phyloP scores from a whole-genome alignment of 2,329 filamentous ascomycete species.

The Phialophora verrucosa region DNA sequence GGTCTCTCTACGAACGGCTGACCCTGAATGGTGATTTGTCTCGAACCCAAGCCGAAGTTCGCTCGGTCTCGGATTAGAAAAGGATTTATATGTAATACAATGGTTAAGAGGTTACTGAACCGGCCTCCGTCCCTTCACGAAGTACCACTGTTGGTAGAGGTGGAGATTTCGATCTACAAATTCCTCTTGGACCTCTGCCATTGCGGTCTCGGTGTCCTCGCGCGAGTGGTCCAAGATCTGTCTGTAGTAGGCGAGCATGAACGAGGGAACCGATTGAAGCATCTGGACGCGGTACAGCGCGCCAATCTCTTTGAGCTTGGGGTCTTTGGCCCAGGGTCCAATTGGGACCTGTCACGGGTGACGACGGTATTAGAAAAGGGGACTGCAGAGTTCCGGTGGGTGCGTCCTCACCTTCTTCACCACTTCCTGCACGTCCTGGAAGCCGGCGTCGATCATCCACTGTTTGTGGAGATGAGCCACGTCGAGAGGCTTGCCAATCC shows the following conservation, averaged over 20 bases:
- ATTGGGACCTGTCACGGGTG: constrained; percentile 2
- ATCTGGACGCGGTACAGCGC: constrained; percentile 9
- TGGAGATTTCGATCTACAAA: constrained; percentile 6
- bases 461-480: constrained; percentile 23
- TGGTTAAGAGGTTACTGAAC: not conserved
- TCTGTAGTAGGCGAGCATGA: constrained; percentile 17
- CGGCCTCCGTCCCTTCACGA: constrained; percentile 10
- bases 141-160: constrained; percentile 14
- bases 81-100: too few species aligned
- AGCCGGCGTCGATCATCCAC: constrained; percentile 38
- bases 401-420: constrained; percentile 10
- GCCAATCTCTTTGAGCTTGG: constrained; percentile 8
- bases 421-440: constrained; percentile 36
- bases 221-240: constrained; percentile 2
- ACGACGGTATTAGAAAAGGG: not conserved
- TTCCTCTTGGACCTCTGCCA: constrained; percentile 13
- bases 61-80: too few species aligned
- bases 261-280: constrained; percentile 11
- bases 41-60: too few species aligned
- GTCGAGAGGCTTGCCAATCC: constrained; percentile 16
- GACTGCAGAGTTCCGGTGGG: too few species aligned
- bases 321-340: constrained; percentile 9
- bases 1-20: too few species aligned
- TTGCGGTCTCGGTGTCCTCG: constrained; percentile 6
- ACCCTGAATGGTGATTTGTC: too few species aligned